Evolutionary conservation across 148 eudicot genomes (phyloP).

Genomic region (Nepenthes gracilis): DNA sequence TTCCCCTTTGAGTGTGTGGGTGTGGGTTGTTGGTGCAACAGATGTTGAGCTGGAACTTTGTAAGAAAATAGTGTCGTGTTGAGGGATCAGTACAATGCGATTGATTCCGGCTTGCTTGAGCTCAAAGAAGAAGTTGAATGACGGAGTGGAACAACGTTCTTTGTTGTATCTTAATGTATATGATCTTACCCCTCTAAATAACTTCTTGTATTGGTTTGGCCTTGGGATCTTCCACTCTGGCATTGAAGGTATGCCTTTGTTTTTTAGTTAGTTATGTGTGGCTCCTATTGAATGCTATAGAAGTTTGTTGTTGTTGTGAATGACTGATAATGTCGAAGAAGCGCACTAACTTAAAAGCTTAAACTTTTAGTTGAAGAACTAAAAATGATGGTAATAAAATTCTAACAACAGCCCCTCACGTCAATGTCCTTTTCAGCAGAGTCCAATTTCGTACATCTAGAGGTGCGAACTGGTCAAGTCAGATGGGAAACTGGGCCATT

Average conservation of each 20-base stretch:
- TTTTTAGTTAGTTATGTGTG: not conserved
- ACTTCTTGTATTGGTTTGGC: conserved; percentile 64
- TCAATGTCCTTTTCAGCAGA: too few relatives aligned
- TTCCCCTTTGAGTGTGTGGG: not conserved
- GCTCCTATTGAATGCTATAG: too few relatives aligned
- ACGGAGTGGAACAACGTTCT: conserved; percentile 21
- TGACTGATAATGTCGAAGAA: too few relatives aligned
- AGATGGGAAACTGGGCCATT: too few relatives aligned
- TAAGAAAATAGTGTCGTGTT: not conserved
- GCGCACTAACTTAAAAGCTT: too few relatives aligned
- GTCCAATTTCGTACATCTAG: too few relatives aligned
- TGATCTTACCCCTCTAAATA: conserved; percentile 61
- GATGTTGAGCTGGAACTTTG: not conserved
- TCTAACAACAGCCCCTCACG: too few relatives aligned
- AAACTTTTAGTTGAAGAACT: too few relatives aligned
- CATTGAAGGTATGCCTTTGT: conserved; percentile 43
- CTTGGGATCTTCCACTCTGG: conserved; percentile 65
- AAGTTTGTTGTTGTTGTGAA: too few relatives aligned
- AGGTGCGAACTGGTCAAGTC: too few relatives aligned
- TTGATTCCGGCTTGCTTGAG: conserved; percentile 28
- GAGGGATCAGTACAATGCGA: conserved; percentile 27
- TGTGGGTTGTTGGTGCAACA: not conserved
- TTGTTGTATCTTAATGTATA: conserved; percentile 52
- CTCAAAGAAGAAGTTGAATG: conserved; percentile 23
- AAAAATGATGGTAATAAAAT: too few relatives aligned